Base-by-base conservation (phyloP, 805 yeast species). In the Wickerhamiella australiensis region DNA sequence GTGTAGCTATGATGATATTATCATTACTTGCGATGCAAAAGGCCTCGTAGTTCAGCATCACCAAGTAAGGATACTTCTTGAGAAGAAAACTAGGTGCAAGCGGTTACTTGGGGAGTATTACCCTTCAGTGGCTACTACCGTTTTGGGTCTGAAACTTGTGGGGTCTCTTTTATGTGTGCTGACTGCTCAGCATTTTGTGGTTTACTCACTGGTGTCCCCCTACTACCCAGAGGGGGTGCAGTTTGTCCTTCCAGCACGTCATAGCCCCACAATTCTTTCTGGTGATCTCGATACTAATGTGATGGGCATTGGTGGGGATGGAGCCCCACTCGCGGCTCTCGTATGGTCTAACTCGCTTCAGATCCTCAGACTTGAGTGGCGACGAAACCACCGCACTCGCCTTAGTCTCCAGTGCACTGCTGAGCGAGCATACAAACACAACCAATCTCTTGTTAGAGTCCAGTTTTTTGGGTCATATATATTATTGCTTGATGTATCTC, bases 41-140 rank as follows among this genome's bases (percentile, higher is more conserved):
- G 87, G 88, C 0, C 61, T 77, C 53, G 72, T 82, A 5, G 69
- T 80, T 47, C 71, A 69, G 54, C 95, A 88, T 61, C 75, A 76
- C 57, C 82, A 82, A 0, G 68, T 73, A 42, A 72, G 80, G 50
- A 71, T 78, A 33, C 63, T 85, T 9, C 59, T 81, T 45, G 78
- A 79, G 1, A 70, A 67, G 50, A 68, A 69, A 46, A 68, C 71
- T 27, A 64, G 65, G 1, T 68, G 82, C 1, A 69, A 69, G 49
- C 69, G 77, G 40, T 56, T 83, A 5, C 57, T 77, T 23, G 90
- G 90, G 0, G 65, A 65, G 40, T 69, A 71, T 15, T 9, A 8
- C 2, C 41, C 41, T 1, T 41, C 40, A 5, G 23, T 26, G 6
- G 35, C 42, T 1, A 42, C 57, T 3, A 12, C 31, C 42, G 18